These are phyloP conservation scores for Sabuloglossum arenarium DNA, from an alignment of 495 filamentous ascomycete species.

Conservation along the genomic window DNA sequence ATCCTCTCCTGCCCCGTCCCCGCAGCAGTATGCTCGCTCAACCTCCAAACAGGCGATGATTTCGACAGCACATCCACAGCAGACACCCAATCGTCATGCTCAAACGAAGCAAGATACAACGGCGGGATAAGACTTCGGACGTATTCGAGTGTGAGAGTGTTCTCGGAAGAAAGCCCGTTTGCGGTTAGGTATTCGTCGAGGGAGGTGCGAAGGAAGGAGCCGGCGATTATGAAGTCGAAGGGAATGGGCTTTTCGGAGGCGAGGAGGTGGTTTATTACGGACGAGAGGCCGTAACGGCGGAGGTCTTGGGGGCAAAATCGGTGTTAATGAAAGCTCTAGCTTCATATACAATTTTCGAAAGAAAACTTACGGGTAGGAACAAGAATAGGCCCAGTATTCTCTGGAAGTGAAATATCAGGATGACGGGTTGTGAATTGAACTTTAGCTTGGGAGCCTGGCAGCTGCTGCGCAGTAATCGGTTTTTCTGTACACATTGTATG, in stretches of 20 bases:
- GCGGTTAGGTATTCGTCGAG: slow-evolving; percentile 72
- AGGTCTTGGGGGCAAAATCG: slow-evolving; percentile 29
- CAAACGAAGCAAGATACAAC: slow-evolving; percentile 62
- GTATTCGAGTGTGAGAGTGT: slow-evolving; percentile 74
- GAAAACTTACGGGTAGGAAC: slow-evolving; percentile 36
- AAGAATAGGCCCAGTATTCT: slow-evolving; percentile 38
- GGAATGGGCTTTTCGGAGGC: slow-evolving; percentile 58
- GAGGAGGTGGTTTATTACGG: slow-evolving; percentile 82
- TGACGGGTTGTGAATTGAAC: slow-evolving; percentile 37
- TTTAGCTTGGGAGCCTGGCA: slow-evolving; percentile 26
- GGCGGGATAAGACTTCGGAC: slow-evolving; percentile 80
- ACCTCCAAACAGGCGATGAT: slow-evolving; percentile 21
- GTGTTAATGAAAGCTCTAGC: not conserved
- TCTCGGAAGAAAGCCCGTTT: slow-evolving; percentile 75
- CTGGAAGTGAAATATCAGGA: slow-evolving; percentile 36
- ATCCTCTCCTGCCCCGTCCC: slow-evolving; percentile 41
- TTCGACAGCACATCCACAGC: slow-evolving; percentile 66
- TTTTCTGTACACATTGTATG: not conserved
- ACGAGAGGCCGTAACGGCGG: slow-evolving; percentile 75
- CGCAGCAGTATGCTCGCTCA: slow-evolving; percentile 16
- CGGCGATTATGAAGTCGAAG: slow-evolving; percentile 89
- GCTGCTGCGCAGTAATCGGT: not conserved
- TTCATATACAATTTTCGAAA: not conserved
- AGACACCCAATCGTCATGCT: slow-evolving; percentile 94
- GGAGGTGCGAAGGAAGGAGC: slow-evolving; percentile 68